Evolutionary conservation across 208 protist genomes (phyloP).

Genomic region (Acanthamoeba culbertsoni): DNA sequence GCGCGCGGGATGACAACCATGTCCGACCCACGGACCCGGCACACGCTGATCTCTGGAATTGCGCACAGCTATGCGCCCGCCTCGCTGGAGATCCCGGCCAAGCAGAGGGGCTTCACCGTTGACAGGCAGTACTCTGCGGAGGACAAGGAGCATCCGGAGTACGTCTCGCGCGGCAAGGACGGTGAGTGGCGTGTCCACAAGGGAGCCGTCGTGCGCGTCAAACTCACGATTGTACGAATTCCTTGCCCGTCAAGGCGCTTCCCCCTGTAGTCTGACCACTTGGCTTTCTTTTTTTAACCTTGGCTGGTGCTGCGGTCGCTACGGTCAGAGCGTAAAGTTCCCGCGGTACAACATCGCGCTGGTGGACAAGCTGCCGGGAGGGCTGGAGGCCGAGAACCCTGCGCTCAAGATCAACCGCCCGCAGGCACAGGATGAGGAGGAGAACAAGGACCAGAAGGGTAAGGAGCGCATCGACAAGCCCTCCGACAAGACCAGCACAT

Average conservation of each 20-base stretch:
- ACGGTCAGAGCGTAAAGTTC: background rate
- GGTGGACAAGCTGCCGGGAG: slow-evolving; percentile 50
- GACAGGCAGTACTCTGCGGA: background rate
- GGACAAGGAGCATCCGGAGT: slow-evolving; percentile 36
- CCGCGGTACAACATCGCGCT: slow-evolving; percentile 51
- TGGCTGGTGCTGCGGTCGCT: background rate
- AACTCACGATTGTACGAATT: background rate
- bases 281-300: background rate
- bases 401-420: slow-evolving; percentile 19
- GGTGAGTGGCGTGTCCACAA: slow-evolving; percentile 35
- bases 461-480: background rate
- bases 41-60: too few relatives aligned
- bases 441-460: background rate
- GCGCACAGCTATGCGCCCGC: slow-evolving; percentile 22
- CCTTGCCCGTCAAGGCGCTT: too few relatives aligned
- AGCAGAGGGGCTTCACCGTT: slow-evolving; percentile 17
- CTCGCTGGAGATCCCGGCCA: slow-evolving; percentile 10
- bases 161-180: background rate
- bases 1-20: too few relatives aligned
- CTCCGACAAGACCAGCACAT: background rate
- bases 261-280: too few relatives aligned
- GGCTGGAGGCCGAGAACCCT: slow-evolving; percentile 44
- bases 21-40: too few relatives aligned
- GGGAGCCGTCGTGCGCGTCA: background rate
- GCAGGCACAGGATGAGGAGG: background rate